These are phyloP conservation scores for Hirschioporus abietinus DNA, from an alignment of 768 basidiomycete species.

Conservation along the genomic window DNA sequence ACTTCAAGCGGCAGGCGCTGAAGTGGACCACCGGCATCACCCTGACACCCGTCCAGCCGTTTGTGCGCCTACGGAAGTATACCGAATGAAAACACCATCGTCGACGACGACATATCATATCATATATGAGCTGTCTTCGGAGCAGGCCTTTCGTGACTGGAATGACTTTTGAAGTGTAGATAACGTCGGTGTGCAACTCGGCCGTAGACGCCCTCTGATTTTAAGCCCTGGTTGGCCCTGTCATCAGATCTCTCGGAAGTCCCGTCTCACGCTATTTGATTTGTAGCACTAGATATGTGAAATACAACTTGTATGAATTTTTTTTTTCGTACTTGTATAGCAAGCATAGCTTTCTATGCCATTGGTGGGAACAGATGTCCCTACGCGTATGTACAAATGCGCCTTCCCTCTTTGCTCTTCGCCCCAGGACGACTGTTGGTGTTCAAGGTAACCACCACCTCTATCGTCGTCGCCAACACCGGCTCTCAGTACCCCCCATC, in stretches of 20 bases:
- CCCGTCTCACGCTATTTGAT: not conserved
- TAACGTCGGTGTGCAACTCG: not conserved
- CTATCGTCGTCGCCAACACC: not conserved
- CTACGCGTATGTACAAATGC: not conserved
- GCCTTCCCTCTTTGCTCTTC: not conserved
- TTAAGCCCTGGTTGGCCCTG: not conserved
- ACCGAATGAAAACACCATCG: not conserved
- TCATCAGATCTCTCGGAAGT: not conserved
- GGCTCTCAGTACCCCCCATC: not conserved
- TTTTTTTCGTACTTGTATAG: not conserved
- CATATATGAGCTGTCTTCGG: not conserved
- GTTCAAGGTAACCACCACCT: not conserved
- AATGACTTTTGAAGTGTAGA: not conserved
- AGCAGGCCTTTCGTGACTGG: not conserved
- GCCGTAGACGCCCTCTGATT: not conserved
- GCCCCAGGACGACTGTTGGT: not conserved
- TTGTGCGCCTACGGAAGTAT: conserved; percentile 18
- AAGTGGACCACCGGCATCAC: conserved; percentile 34
- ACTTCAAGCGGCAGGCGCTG: conserved; percentile 29
- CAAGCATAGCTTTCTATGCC: not conserved
- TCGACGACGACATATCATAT: not conserved
- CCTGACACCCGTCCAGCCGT: conserved; percentile 27
- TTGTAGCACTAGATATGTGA: not conserved
- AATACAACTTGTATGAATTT: not conserved
- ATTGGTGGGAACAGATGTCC: not conserved